Evolutionary conservation across 768 basidiomycete species (phyloP).

Genomic region (Auriscalpium microsporum): DNA sequence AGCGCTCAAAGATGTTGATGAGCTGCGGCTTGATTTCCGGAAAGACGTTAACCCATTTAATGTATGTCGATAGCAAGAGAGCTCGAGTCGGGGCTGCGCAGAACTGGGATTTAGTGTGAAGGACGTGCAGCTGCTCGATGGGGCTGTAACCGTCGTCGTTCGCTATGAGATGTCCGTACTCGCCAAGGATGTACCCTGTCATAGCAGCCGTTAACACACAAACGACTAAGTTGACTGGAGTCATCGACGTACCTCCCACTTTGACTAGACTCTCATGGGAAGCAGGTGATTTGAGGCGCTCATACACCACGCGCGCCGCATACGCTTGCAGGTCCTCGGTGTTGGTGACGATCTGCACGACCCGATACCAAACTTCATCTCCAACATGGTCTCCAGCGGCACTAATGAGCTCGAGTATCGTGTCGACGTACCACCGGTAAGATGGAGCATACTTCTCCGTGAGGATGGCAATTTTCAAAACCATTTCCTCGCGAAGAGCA

Average conservation of each 20-base stretch:
- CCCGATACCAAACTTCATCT: conserved; percentile 99
- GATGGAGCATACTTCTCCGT: conserved; percentile 98
- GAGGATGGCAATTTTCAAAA: conserved; percentile 94
- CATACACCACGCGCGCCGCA: conserved; percentile 86
- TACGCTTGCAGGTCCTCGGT: conserved; percentile 97
- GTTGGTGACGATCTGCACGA: conserved; percentile 97
- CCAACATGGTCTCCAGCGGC: conserved; percentile 98
- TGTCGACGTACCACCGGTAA: conserved; percentile 99
- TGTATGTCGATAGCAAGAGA: conserved; percentile 90
- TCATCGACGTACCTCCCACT: conserved; percentile 65
- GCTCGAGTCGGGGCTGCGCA: conserved; percentile 89
- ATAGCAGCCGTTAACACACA: neutral
- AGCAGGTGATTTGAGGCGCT: conserved; percentile 76
- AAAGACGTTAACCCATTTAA: conserved; percentile 99
- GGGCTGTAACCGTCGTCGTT: conserved; percentile 93
- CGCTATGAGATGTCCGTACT: conserved; percentile 96
- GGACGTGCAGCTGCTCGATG: conserved; percentile 83
- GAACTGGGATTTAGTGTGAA: conserved; percentile 93
- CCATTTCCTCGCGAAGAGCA: conserved; percentile 95
- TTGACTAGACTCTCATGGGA: conserved; percentile 93
- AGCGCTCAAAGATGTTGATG: conserved; percentile 91
- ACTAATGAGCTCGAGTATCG: conserved; percentile 90
- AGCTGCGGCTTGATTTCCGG: conserved; percentile 96
- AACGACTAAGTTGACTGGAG: neutral
- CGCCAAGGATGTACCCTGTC: conserved; percentile 89